These are phyloP conservation scores for Naganishia albida DNA, from an alignment of 1,284 basidiomycete genomes.

Conservation along the genomic window DNA sequence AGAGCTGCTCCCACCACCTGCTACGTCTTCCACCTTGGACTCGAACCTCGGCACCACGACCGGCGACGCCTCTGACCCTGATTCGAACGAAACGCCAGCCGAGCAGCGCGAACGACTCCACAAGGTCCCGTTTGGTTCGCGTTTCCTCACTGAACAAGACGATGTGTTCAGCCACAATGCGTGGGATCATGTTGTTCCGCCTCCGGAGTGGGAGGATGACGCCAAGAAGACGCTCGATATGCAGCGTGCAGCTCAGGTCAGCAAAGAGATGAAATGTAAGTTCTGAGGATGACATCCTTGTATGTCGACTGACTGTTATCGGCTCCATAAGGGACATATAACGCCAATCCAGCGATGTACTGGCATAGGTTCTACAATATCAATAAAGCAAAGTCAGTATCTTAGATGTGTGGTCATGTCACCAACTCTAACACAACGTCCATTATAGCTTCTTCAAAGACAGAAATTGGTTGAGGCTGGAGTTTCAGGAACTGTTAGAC, in stretches of 20 bases:
- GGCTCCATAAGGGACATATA: slow-evolving; percentile 43
- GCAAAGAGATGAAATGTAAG: slow-evolving; percentile 68
- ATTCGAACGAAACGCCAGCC: slow-evolving; percentile 5
- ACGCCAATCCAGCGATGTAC: slow-evolving; percentile 48
- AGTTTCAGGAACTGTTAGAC: slow-evolving; percentile 80
- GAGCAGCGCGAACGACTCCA: slow-evolving; percentile 23
- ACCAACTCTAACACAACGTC: slow-evolving; percentile 6
- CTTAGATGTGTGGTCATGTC: too few species aligned
- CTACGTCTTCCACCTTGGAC: background rate
- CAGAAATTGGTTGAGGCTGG: slow-evolving; percentile 88
- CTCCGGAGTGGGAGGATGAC: slow-evolving; percentile 31
- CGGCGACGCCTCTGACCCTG: background rate
- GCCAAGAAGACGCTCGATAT: slow-evolving; percentile 32
- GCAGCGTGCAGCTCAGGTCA: slow-evolving; percentile 45
- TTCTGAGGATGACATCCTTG: slow-evolving; percentile 62
- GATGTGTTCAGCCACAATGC: slow-evolving; percentile 53
- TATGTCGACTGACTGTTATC: slow-evolving; percentile 56
- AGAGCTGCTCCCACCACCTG: background rate
- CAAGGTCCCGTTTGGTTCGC: slow-evolving; percentile 46
- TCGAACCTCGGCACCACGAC: background rate
- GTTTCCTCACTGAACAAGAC: slow-evolving; percentile 45
- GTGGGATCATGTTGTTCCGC: slow-evolving; percentile 42
- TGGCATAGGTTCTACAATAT: slow-evolving; percentile 90
- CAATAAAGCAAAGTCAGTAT: slow-evolving; percentile 60
- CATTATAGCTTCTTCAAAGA: slow-evolving; percentile 82